Evolutionary conservation across 345 rosid species (phyloP), one percentile per base, ranked within the genome.

Genomic region (Erucastrum elatum): DNA sequence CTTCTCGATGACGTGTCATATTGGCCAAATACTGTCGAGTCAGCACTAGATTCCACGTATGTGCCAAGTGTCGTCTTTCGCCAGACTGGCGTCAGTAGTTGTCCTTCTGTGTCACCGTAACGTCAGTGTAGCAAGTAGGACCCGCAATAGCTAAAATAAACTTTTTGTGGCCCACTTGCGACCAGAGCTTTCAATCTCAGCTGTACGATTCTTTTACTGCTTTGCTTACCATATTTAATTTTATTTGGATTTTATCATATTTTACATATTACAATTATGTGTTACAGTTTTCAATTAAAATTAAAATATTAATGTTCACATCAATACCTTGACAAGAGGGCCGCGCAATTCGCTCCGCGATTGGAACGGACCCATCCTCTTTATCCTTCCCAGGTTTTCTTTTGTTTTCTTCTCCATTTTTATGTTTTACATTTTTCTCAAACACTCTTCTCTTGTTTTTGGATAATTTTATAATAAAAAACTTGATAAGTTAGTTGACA

Each of bases 271-370:
- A 49, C 56, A 49, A 49, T 49, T 13, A 49, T 49, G 5, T 49
- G 56, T n/a, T 49, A 49, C 5, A 49, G 55, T 13, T 49, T 49
- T 13, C 1, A 49, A 49, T 4, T 49, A 13, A 49, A 49, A 49
- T 49, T 49, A 49, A 49, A 46, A 49, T 49, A 49, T 49, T 4
- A 13, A 49, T 78, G 81, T 39, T 77, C 77, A 78, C 72, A 78
- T 78, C 72, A 78, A 65, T 31, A 71, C 81, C 1, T 78, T 66
- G 81, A 72, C 77, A 78, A 72, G 51, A 17, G 81, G 26, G 77
- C 77, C 72, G 77, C 81, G 81, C 81, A 78, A 72, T 78, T 78
- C 63, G 81, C 81, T 78, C 81, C 81, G 77, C 77, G 72, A 72
- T 78, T 78, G 74, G 61, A 73, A 78, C 37, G 82, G 77, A 31